Conservation (phyloP, 2,329 filamentous ascomycete genomes). For the Calonectria naviculata region DNA sequence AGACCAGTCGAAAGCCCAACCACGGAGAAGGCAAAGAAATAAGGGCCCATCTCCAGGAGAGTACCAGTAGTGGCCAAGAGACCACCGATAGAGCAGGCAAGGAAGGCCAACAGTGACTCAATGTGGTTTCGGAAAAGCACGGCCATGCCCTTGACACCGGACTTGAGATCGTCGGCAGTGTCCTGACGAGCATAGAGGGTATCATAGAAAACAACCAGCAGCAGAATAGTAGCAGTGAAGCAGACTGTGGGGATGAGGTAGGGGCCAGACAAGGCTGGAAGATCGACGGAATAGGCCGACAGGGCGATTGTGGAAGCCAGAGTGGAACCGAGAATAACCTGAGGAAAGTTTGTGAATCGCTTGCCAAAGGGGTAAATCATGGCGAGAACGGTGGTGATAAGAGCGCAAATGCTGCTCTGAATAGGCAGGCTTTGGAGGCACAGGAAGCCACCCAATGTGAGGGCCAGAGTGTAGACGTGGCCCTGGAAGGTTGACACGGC, state of each 20-base stretch:
- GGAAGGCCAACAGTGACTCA: slow-evolving; percentile 20
- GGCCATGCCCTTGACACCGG: slow-evolving; percentile 48
- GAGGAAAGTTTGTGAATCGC: slow-evolving; percentile 63
- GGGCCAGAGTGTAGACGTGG: slow-evolving; percentile 39
- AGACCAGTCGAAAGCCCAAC: slow-evolving; percentile 21
- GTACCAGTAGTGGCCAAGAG: slow-evolving; percentile 20
- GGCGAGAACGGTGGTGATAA: slow-evolving; percentile 55
- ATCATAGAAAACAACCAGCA: slow-evolving; percentile 48
- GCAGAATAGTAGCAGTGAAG: slow-evolving; percentile 32
- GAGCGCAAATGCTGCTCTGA: slow-evolving; percentile 45
- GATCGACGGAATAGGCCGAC: slow-evolving; percentile 24
- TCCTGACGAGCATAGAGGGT: slow-evolving; percentile 51
- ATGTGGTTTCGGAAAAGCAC: slow-evolving; percentile 37
- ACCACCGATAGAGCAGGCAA: slow-evolving; percentile 21
- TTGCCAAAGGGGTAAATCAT: slow-evolving; percentile 63
- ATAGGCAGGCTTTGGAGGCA: slow-evolving; percentile 14
- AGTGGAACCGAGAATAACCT: slow-evolving; percentile 61
- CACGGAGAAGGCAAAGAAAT: slow-evolving; percentile 30
- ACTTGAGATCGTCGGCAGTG: slow-evolving; percentile 46
- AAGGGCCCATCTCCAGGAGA: slow-evolving; percentile 14
- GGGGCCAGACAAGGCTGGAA: slow-evolving; percentile 24
- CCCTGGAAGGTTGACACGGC: slow-evolving; percentile 57
- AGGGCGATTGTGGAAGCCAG: slow-evolving; percentile 50
- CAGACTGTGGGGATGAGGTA: slow-evolving; percentile 28
- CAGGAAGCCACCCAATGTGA: slow-evolving; percentile 4